Evolutionary conservation across 139 green algal species (phyloP).

Genomic region (Gonium pectorale): DNA sequence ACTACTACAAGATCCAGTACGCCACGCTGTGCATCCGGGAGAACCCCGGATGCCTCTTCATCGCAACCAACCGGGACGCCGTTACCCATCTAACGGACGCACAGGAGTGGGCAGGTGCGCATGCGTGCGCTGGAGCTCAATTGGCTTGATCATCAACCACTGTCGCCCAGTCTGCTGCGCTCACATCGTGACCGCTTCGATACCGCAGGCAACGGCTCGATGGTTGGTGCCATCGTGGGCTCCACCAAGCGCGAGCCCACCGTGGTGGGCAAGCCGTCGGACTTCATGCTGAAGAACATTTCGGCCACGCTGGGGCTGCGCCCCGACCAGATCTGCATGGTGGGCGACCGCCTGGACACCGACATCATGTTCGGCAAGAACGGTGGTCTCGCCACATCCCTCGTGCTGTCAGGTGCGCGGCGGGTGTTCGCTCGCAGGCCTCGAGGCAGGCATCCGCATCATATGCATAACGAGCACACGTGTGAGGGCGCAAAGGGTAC

Average conservation of each 20-base stretch:
- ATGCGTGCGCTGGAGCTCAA: not conserved
- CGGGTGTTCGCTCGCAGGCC: too few relatives aligned
- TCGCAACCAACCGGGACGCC: conserved; percentile 98
- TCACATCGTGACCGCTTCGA: not conserved
- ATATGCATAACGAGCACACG: too few relatives aligned
- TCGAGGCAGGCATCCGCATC: too few relatives aligned
- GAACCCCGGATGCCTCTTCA: conserved; percentile 98
- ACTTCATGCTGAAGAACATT: conserved; percentile 99
- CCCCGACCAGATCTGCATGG: conserved; percentile 96
- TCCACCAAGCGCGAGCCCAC: conserved; percentile 92
- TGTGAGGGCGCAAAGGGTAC: too few relatives aligned
- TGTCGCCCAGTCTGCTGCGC: not conserved
- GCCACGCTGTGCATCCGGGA: conserved; percentile 98
- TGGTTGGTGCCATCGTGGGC: conserved; percentile 97
- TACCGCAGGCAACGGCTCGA: conserved; percentile 88
- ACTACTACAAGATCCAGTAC: conserved; percentile 99
- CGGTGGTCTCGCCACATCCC: conserved; percentile 88
- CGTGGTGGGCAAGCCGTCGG: conserved; percentile 95
- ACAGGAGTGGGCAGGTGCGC: conserved; percentile 76
- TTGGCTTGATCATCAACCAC: not conserved
- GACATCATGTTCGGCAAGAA: conserved; percentile 99
- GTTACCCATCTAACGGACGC: conserved; percentile 99
- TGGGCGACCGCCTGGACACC: conserved; percentile 98
- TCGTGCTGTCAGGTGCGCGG: conserved; percentile 80
- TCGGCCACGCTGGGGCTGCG: conserved; percentile 75